phyloP scores from a whole-genome alignment of 352 stramenopile species.

The Phytophthora nicotianae region DNA sequence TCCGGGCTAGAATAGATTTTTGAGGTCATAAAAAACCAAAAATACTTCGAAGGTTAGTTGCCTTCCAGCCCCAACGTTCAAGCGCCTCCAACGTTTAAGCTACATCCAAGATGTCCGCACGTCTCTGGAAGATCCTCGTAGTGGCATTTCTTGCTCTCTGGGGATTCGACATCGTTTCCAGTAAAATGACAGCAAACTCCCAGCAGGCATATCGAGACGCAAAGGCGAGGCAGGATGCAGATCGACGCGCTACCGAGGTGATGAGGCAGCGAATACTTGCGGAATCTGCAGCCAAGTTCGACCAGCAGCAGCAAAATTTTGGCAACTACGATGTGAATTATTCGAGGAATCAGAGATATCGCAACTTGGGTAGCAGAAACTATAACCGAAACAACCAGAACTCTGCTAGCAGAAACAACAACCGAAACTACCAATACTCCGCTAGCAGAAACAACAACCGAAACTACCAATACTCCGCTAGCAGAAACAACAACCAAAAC shows the following conservation, averaged over 20 bases:
- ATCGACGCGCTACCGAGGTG: constrained; percentile 10
- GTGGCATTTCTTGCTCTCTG: neutral
- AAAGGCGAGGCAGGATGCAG: constrained; percentile 9
- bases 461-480: neutral
- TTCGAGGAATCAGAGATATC: constrained; percentile 8
- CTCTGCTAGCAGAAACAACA: neutral
- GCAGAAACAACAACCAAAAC: neutral
- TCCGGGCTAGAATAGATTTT: no score
- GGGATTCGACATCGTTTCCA: neutral
- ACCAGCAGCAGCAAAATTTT: constrained; percentile 2
- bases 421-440: neutral
- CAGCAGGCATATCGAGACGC: constrained; percentile 1
- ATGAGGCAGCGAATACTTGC: constrained; percentile 4
- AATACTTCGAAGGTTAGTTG: no score
- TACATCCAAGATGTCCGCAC: neutral
- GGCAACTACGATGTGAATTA: constrained; percentile 7
- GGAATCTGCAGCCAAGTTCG: constrained; percentile 7
- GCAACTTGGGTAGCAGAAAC: neutral
- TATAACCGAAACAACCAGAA: neutral
- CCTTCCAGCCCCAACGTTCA: no score
- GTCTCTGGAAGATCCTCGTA: neutral
- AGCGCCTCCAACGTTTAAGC: neutral
- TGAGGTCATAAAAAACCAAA: no score
- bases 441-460: neutral
- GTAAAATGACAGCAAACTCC: neutral